These are phyloP conservation scores for Pilaira anomala DNA, from an alignment of 192 early-diverging fungal genomes.

Conservation along the genomic window DNA sequence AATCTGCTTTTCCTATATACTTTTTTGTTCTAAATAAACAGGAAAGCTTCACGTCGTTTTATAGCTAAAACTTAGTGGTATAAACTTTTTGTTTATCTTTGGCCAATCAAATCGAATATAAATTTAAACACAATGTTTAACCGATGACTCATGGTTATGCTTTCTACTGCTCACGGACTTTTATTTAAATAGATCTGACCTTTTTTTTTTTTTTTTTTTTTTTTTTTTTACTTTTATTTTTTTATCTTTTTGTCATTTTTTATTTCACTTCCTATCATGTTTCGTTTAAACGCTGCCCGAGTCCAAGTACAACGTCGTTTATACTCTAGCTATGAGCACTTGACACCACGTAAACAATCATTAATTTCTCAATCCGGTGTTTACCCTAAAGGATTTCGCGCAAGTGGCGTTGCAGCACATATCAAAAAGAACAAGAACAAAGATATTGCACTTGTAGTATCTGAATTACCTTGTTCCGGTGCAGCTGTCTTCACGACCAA, in stretches of 20 bases:
- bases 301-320: neutral
- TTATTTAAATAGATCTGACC: too few species aligned
- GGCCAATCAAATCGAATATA: too few species aligned
- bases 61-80: too few species aligned
- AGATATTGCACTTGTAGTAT: conserved; percentile 81
- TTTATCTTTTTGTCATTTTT: neutral
- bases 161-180: too few species aligned
- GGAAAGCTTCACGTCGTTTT: too few species aligned
- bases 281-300: neutral
- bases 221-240: neutral
- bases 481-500: conserved; percentile 94
- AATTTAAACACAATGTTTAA: too few species aligned
- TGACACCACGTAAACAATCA: conserved; percentile 46
- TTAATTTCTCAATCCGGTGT: conserved; percentile 71
- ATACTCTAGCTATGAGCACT: conserved; percentile 21
- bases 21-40: too few species aligned
- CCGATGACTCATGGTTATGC: too few species aligned
- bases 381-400: conserved; percentile 85
- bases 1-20: too few species aligned
- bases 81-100: too few species aligned
- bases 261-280: neutral
- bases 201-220: neutral
- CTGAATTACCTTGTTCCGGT: conserved; percentile 66
- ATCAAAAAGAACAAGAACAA: conserved; percentile 71
- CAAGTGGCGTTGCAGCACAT: conserved; percentile 68